phyloP scores from a whole-genome alignment of 306 rosid genomes.

The Prunus mongolica region DNA sequence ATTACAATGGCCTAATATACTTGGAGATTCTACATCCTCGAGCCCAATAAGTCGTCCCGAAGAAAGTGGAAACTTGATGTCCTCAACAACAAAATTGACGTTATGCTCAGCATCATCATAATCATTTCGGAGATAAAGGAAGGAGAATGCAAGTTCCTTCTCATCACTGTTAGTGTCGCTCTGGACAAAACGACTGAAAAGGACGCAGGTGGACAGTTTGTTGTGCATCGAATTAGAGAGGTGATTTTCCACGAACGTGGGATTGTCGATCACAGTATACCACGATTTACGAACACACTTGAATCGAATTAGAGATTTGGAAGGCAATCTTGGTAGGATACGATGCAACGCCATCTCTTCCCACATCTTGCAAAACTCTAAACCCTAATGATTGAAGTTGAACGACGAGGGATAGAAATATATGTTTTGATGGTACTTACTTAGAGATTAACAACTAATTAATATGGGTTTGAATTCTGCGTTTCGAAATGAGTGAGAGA shows the following conservation, averaged over 20 bases:
- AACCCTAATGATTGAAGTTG: too few species aligned
- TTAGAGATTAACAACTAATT: too few species aligned
- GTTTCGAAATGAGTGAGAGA: too few species aligned
- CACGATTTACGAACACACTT: not conserved
- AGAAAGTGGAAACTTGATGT: not conserved
- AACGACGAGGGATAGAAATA: too few species aligned
- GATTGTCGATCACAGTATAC: not conserved
- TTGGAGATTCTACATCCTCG: not conserved
- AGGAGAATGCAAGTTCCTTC: not conserved
- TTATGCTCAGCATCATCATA: not conserved
- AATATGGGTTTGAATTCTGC: too few species aligned
- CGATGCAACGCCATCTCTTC: not conserved
- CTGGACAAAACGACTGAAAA: not conserved
- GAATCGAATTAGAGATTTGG: slow-evolving; percentile 2
- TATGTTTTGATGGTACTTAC: too few species aligned
- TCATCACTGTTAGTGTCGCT: fast-evolving
- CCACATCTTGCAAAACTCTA: not conserved
- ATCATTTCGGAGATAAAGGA: not conserved
- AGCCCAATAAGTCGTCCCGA: fast-evolving
- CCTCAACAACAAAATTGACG: not conserved
- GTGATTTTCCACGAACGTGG: not conserved
- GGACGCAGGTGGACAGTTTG: not conserved
- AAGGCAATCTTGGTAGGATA: not conserved
- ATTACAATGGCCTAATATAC: not conserved
- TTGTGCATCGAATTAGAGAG: not conserved